Conservation (phyloP, 2,329 filamentous ascomycete species). For the Meredithiella fracta region DNA sequence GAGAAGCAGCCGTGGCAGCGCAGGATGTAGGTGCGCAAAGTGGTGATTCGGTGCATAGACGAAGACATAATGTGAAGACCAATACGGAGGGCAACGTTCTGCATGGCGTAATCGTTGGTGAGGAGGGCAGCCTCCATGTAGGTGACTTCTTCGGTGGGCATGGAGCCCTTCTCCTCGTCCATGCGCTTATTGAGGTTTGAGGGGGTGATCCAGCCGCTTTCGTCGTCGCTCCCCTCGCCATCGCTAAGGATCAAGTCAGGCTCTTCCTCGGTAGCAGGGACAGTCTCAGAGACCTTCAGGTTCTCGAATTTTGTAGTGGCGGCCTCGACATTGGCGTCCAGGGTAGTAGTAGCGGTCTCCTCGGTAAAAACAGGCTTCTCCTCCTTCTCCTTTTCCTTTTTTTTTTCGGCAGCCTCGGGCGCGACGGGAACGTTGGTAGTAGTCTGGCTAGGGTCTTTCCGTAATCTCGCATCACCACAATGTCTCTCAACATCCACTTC, state of each 20-base stretch:
- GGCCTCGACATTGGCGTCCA: neutral
- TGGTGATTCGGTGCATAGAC: slow-evolving; percentile 60
- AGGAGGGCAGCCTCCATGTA: slow-evolving; percentile 78
- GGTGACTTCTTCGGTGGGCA: slow-evolving; percentile 25
- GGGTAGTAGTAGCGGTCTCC: neutral
- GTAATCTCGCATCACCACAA: slow-evolving; percentile 23
- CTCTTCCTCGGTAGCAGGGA: neutral
- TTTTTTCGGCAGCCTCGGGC: slow-evolving; percentile 16
- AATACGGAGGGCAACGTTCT: slow-evolving; percentile 88
- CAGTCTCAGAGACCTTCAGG: slow-evolving; percentile 2
- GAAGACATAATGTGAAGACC: slow-evolving; percentile 80
- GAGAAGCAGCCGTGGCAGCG: slow-evolving; percentile 90
- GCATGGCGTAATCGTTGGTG: slow-evolving; percentile 93
- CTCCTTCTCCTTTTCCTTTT: neutral
- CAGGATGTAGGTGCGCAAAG: slow-evolving; percentile 75
- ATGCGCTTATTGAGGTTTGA: slow-evolving; percentile 79
- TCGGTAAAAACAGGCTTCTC: neutral
- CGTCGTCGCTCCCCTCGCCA: slow-evolving; percentile 20
- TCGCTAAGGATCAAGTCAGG: slow-evolving; percentile 16
- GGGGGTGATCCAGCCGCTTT: slow-evolving; percentile 77
- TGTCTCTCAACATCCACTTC: slow-evolving; percentile 88
- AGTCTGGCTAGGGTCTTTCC: slow-evolving; percentile 14
- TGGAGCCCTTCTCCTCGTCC: slow-evolving; percentile 40
- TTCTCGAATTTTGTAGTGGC: neutral
- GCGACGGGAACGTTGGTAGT: slow-evolving; percentile 10